Base-by-base conservation (phyloP, 139 green algal species). In the Parachlorella kessleri region DNA sequence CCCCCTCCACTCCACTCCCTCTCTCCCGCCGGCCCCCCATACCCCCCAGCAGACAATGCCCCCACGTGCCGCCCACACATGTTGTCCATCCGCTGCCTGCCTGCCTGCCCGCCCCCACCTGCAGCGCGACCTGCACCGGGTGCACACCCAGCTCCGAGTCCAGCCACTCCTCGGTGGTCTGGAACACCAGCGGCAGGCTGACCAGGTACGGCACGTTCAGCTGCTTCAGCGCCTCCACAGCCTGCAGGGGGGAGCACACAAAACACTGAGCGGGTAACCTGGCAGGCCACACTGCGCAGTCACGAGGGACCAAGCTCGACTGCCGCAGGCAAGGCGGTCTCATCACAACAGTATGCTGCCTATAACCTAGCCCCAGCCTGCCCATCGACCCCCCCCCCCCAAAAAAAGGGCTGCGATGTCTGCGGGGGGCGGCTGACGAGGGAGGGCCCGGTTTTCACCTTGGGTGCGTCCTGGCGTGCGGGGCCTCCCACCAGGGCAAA, bases 141-240 rank as follows among this genome's bases (percentile, higher is more conserved):
- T 99, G 97, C 80, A 99, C 90, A 48, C 97, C 97, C 66, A 99
- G 91, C 81, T 97, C 93, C 42, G 86, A 95, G 40, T 97, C 96
- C 75, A 96, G 84, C 97, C 97, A 99, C 92, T 99, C 97, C 87
- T 99, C 96, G 2, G 97, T 99, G 67, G 97, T 99, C 93, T 99
- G 97, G 94, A 99, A 99, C 3, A 99, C 96, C 78, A 99, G 90
- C 2, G 97, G 97, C 70, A 99, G 91, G 14, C 93, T 95, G 39
- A 97, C 92, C 80, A 99, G 89, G 94, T 99, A 99, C 3, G 97
- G 97, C 77, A 99, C 97, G 82, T 98, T 95, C 63, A 99, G 92
- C 72, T 91, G 84, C 84, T 95, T 98, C 48, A 99, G 91, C 0
- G 96, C 94, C 81, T 97, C 90, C 64, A 99, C 89, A 23, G 97